Percentiles rank a stretch among this genome's conserved stretches.
These are phyloP conservation scores for Kalanchoe fedtschenkoi DNA, from an alignment of 164 flowering plant species.

Conservation along the genomic window DNA sequence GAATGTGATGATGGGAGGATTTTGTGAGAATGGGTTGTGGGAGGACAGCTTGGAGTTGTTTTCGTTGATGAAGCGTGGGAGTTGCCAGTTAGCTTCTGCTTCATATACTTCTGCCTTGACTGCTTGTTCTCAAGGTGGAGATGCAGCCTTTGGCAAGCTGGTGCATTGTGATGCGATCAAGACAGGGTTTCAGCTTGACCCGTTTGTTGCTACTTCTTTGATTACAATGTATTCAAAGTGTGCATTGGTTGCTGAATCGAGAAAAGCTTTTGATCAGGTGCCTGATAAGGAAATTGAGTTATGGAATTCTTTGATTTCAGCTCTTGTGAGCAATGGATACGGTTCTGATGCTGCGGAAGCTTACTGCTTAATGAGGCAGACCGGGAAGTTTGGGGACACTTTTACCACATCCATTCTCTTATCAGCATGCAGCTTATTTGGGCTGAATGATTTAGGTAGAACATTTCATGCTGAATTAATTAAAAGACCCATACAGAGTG, in stretches of 20 bases:
- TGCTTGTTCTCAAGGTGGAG: constrained; percentile 33
- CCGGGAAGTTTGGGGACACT: constrained; percentile 20
- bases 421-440: constrained; percentile 26
- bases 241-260: constrained; percentile 23
- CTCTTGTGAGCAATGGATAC: constrained; percentile 21
- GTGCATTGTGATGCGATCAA: constrained; percentile 47
- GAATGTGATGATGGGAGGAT: constrained; percentile 59
- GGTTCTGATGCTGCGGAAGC: constrained; percentile 25
- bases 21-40: constrained; percentile 40
- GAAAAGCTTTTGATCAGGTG: constrained; percentile 20
- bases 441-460: constrained; percentile 29
- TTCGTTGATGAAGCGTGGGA: constrained; percentile 22
- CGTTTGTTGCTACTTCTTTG: constrained; percentile 41
- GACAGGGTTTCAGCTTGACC: constrained; percentile 30
- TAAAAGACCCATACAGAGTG: constrained; percentile 28
- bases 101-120: constrained; percentile 34
- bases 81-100: constrained; percentile 21
- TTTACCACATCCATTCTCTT: constrained; percentile 33
- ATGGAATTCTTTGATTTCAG: constrained; percentile 54
- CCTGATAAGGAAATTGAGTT: constrained; percentile 22
- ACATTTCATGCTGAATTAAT: constrained; percentile 37
- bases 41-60: constrained; percentile 36
- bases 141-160: constrained; percentile 25
- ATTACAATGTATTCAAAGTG: constrained; percentile 46
- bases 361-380: constrained; percentile 25